These are phyloP conservation scores for Metarhizium anisopliae DNA, from an alignment of 2,329 filamentous ascomycete genomes.

Conservation along the genomic window DNA sequence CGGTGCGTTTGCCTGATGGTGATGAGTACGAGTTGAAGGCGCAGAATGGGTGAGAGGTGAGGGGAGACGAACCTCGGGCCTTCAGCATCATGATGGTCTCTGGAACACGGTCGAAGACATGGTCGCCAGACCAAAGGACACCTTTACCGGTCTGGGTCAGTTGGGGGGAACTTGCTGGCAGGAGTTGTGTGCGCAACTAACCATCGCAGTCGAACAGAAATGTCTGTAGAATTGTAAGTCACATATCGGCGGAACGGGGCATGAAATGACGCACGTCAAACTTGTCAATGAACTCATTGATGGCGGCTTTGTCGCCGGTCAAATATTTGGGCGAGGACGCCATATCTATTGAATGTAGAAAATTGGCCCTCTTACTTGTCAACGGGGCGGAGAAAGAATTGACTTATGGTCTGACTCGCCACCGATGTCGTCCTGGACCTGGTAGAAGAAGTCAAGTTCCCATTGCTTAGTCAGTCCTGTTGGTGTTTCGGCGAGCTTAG, in stretches of 20 bases:
- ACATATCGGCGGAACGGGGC: neutral
- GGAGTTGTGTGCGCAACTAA: conserved; percentile 30
- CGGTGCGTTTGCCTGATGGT: conserved; percentile 70
- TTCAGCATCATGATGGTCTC: conserved; percentile 80
- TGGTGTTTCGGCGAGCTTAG: neutral
- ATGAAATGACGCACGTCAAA: conserved; percentile 69
- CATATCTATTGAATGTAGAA: conserved; percentile 12
- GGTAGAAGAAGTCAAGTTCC: neutral
- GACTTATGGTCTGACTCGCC: neutral
- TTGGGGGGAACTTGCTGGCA: neutral
- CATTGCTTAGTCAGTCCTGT: neutral
- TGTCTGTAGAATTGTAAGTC: conserved; percentile 8
- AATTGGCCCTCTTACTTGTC: neutral
- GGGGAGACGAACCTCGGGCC: conserved; percentile 54
- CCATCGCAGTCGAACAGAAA: conserved; percentile 98
- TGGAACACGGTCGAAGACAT: conserved; percentile 74
- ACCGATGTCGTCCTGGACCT: neutral
- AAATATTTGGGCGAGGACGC: conserved; percentile 48
- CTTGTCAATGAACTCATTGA: conserved; percentile 75
- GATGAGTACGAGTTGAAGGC: neutral
- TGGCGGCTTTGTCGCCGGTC: conserved; percentile 67
- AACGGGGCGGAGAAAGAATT: neutral
- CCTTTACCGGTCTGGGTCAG: conserved; percentile 39
- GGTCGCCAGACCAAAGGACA: conserved; percentile 93
- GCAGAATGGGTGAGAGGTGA: too few relatives aligned